Evolutionary conservation across 2,329 filamentous ascomycete genomes (phyloP), one percentile per base, ranked within the genome.

Genomic region (Xylariaceae sp.): DNA sequence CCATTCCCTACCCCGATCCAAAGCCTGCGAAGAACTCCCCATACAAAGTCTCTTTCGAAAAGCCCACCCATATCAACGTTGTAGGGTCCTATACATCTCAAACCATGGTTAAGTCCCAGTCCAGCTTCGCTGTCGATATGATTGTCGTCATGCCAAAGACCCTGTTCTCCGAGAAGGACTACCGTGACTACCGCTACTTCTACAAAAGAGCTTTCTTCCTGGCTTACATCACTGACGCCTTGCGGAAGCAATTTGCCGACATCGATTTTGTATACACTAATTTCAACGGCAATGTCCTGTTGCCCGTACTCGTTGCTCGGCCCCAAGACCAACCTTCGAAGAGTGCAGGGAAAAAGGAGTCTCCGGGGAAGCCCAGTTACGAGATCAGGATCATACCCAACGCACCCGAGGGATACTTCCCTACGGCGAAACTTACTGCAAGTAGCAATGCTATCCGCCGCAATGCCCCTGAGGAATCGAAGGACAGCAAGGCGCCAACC

Each of bases 131-230:
- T 14, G 81, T 97, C 58, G 94, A 98, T 73, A 85, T 98, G 82
- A 87, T 94, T 5, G 86, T 96, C 14, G 89, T 90, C 44, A 96
- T 99, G 86, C 94, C 95, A 4, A 74, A 78, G 55, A 77, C 83
- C 1, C 76, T 96, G 11, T 93, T 98, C 68, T 92, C 96, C 69
- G 91, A 96, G 40, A 98, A 98, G 75, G 95, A 99, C 74, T 97
- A 94, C 72, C 82, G 93, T 46, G 92, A 96, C 73, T 83, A 95
- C 78, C 86, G 95, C 60, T 98, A 96, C 76, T 96, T 97, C 71
- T 93, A 97, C 77, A 96, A 96, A 69, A 82, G 93, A 62, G 90
- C 95, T 11, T 98, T 94, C 74, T 98, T 96, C 70, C 78, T 98
- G 47, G 91, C 93, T 29, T 91, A 90, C 63, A 78, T 98, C 53